Conservation (phyloP, 768 basidiomycete genomes). For the Xerocomellus amylosporus region DNA sequence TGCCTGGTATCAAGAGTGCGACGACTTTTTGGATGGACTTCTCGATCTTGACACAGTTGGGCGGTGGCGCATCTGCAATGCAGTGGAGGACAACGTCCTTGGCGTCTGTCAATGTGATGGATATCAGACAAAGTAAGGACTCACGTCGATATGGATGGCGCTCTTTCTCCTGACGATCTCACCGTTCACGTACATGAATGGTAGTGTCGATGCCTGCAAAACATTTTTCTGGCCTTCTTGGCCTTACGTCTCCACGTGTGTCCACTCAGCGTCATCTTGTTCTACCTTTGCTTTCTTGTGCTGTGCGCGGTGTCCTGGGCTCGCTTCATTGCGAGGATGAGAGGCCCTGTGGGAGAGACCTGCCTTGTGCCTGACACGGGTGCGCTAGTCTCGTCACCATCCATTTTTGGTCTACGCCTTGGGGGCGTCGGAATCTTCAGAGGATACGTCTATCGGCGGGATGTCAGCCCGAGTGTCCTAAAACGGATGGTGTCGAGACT, state of each 20-base stretch:
- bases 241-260: conserved; percentile 69
- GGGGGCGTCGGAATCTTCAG: no score
- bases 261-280: conserved; percentile 44
- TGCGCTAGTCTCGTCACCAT: no score
- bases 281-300: conserved; percentile 42
- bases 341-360: no score
- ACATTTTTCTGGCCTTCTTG: conserved; percentile 59
- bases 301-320: conserved; percentile 10
- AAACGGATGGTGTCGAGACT: no score
- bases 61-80: conserved; percentile 39
- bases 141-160: conserved; percentile 78
- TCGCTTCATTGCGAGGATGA: no score
- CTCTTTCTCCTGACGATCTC: conserved; percentile 73
- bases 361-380: not conserved
- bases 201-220: conserved; percentile 39
- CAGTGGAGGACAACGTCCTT: conserved; percentile 76
- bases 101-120: conserved; percentile 31
- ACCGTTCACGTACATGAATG: conserved; percentile 77
- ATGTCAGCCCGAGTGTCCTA: no score
- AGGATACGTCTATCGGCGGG: no score
- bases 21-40: conserved; percentile 19
- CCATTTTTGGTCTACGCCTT: no score
- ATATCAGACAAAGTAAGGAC: conserved; percentile 44
- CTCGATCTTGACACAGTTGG: conserved; percentile 82
- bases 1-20: no score